phyloP scores from a whole-genome alignment of 176 grass and related monocot species.

The Triticum monococcum region DNA sequence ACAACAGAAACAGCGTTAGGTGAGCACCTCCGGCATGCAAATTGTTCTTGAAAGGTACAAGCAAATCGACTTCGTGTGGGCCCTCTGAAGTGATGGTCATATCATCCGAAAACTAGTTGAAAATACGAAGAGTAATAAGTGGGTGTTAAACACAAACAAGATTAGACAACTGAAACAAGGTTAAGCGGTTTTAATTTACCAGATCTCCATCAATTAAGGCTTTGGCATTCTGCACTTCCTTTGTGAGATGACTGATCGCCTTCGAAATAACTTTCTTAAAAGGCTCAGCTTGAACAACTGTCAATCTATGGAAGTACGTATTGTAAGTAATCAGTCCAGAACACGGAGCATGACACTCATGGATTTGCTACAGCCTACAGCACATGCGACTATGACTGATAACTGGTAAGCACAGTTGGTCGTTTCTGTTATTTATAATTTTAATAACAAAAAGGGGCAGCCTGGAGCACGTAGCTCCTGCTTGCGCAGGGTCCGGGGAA shows the following conservation, averaged over 20 bases:
- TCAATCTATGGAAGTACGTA: conserved; percentile 44
- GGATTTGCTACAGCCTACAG: not conserved
- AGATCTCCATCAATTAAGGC: conserved; percentile 71
- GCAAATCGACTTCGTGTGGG: conserved; percentile 61
- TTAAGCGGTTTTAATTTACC: conserved; percentile 38
- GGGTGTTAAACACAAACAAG: conserved; percentile 4
- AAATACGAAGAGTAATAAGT: conserved; percentile 28
- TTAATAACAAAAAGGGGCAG: not conserved
- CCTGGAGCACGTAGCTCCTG: too few relatives aligned
- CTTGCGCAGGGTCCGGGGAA: too few relatives aligned
- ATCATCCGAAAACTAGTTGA: conserved; percentile 55
- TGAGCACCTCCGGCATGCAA: conserved; percentile 57
- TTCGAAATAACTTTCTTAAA: conserved; percentile 68
- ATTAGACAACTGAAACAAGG: conserved; percentile 9
- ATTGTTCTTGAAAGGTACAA: conserved; percentile 72
- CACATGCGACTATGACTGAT: not conserved
- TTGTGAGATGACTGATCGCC: conserved; percentile 67
- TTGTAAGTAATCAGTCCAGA: conserved; percentile 9
- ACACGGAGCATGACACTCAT: not conserved
- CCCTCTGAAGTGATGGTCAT: conserved; percentile 38
- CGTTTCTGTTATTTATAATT: not conserved
- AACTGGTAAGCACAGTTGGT: not conserved
- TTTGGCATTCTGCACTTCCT: conserved; percentile 76
- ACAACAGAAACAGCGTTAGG: conserved; percentile 4
- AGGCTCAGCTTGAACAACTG: conserved; percentile 58